Evolutionary conservation across 1,284 basidiomycete genomes (phyloP), one percentile per base, ranked within the genome.

Genomic region (Xerocomus amazonicus): DNA sequence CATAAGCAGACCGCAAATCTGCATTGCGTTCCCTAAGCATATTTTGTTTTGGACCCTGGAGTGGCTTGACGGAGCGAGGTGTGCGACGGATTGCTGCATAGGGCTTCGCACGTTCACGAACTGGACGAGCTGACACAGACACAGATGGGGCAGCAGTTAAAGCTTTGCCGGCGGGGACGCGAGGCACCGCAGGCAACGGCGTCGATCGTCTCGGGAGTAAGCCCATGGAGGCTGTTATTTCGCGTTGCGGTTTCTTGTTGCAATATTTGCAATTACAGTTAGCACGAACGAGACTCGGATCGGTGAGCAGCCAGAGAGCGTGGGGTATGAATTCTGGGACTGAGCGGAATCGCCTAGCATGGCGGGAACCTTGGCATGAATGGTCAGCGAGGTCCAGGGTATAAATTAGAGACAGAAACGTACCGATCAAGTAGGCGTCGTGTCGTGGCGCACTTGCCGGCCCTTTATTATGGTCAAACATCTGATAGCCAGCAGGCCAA

Each of bases 201-300:
- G 71, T 68, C 17, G 63, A 59, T 14, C 76, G 63, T 14, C 58
- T 52, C 10, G 61, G 57, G 26, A 73, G 67, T n/a, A 76, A 65
- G 16, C 79, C 79, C 69, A 88, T 75, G 10, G 72, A 70, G 7
- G 75, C 71, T 6, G 84, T 84, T 50, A 92, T 83, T 55, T 81
- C 78, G 33, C 74, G 75, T 65, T 92, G 89, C 0, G 80, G 70
- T 55, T 78, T 78, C 56, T 81, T 83, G 35, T 78, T 70, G 64
- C 89, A 92, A 63, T 92, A 92, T 63, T 90, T 90, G 73, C 90
- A 92, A 26, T 70, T 66, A 60, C 90, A 92, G 33, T 76, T 77
- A 0, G 64, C 55, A 19, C 71, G 67, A 56, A 78, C 67, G 54
- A 75, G 59, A 2, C 71, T 74, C 0, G 71, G 62, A 54, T 87